phyloP scores from a whole-genome alignment of 805 yeast species.

The Saccharomycopsis sp. region DNA sequence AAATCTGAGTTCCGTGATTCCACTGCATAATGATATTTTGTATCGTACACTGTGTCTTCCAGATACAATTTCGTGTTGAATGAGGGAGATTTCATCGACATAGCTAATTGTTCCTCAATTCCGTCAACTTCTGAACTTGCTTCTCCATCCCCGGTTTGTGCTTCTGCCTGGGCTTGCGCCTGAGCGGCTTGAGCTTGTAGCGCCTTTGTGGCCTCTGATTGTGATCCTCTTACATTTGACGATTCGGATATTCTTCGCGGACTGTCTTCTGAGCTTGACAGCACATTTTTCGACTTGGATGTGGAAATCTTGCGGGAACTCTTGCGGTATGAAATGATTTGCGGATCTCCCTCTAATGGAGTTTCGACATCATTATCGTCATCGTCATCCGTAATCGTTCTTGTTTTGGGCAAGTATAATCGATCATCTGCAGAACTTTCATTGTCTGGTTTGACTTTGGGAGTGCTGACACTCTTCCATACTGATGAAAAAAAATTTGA shows the following conservation, averaged over 20 bases:
- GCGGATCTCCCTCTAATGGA: conserved; percentile 8
- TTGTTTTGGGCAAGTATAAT: too few relatives aligned
- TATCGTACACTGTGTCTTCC: conserved; percentile 48
- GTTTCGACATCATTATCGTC: conserved; percentile 1
- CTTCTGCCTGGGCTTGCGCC: too few relatives aligned
- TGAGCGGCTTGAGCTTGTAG: too few relatives aligned
- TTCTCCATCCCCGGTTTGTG: too few relatives aligned
- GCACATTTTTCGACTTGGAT: conserved; percentile 1
- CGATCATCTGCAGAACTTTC: too few relatives aligned
- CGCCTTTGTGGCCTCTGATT: too few relatives aligned
- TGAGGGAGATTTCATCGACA: conserved; percentile 11
- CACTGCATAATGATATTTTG: conserved; percentile 57
- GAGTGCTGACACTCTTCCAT: too few relatives aligned
- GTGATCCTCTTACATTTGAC: too few relatives aligned
- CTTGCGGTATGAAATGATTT: conserved; percentile 19
- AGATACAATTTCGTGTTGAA: conserved; percentile 36
- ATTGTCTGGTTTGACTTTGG: too few relatives aligned
- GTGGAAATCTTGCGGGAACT: conserved; percentile 17
- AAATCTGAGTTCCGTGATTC: conserved; percentile 62
- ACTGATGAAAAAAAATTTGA: too few relatives aligned
- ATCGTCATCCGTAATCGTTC: background rate
- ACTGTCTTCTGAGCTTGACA: too few relatives aligned
- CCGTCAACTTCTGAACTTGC: conserved; percentile 1
- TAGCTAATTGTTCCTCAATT: conserved; percentile 13
- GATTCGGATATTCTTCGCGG: too few relatives aligned